Conservation (phyloP, 768 basidiomycete species). For the Vararia minispora region DNA sequence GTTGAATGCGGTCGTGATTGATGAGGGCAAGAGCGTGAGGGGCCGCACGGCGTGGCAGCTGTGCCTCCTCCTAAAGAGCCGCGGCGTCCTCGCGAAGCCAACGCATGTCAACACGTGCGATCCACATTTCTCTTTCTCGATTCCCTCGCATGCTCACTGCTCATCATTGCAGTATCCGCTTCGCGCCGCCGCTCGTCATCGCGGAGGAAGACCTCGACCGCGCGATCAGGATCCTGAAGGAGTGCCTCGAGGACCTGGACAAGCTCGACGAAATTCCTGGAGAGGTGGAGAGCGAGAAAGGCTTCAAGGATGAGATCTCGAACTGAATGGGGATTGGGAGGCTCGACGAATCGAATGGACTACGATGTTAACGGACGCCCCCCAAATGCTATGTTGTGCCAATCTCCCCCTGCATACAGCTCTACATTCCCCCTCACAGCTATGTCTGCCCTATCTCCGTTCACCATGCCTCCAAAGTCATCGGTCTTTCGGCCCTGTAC, state of each 20-base stretch:
- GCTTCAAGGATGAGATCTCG: constrained; percentile 31
- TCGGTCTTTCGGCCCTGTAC: too few species aligned
- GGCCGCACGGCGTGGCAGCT: constrained; percentile 92
- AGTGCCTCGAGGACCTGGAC: constrained; percentile 75
- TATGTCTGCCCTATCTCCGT: too few species aligned
- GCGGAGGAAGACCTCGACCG: constrained; percentile 73
- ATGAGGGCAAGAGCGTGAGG: constrained; percentile 66
- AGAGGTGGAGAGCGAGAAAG: constrained; percentile 49
- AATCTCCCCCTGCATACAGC: too few species aligned
- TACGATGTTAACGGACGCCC: too few species aligned
- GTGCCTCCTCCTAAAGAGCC: constrained; percentile 83
- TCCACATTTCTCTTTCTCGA: background rate
- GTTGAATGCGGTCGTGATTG: constrained; percentile 88
- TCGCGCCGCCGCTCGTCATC: constrained; percentile 94
- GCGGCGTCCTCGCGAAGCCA: constrained; percentile 90
- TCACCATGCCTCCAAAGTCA: too few species aligned
- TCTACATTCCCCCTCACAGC: too few species aligned
- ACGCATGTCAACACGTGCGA: constrained; percentile 90
- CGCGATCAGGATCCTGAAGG: constrained; percentile 65
- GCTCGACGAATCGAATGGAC: background rate
- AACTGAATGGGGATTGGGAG: constrained; percentile 15
- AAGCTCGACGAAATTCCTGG: constrained; percentile 54
- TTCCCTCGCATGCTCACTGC: background rate
- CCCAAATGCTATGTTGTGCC: too few species aligned
- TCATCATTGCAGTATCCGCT: constrained; percentile 60